A percentile compares a stretch with the other conserved stretches of the same genome.
phyloP scores from a whole-genome alignment of 495 filamentous ascomycete species.

The Podospora australis region DNA sequence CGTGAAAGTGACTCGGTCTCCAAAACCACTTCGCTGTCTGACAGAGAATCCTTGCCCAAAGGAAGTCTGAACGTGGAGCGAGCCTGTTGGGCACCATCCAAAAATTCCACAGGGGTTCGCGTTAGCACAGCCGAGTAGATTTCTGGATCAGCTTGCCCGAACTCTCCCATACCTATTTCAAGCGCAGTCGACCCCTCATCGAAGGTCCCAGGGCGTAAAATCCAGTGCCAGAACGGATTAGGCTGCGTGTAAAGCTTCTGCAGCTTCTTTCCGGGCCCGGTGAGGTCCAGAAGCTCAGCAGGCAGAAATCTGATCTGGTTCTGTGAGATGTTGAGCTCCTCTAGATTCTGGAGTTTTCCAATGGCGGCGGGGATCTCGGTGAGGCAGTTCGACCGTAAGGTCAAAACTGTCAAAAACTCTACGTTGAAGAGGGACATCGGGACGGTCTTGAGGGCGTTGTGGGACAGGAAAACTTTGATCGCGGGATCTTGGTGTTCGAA shows the following conservation, averaged over 20 bases:
- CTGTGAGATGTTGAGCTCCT: slow-evolving; percentile 62
- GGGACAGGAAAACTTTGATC: slow-evolving; percentile 57
- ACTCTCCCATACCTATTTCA: too few species aligned
- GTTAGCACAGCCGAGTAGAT: background rate
- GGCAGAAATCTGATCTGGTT: slow-evolving; percentile 66
- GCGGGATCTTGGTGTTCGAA: slow-evolving; percentile 41
- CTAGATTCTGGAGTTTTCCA: slow-evolving; percentile 53
- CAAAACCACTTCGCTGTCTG: background rate
- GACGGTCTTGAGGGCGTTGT: slow-evolving; percentile 49
- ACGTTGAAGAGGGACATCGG: slow-evolving; percentile 50
- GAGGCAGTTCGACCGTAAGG: slow-evolving; percentile 64
- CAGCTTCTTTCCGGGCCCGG: slow-evolving; percentile 37
- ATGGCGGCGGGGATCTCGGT: slow-evolving; percentile 59
- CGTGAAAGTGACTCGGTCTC: slow-evolving; percentile 17
- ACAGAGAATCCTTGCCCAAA: background rate
- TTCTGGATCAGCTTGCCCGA: background rate
- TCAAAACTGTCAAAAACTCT: slow-evolving; percentile 58
- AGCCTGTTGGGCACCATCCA: slow-evolving; percentile 3
- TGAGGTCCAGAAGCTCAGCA: slow-evolving; percentile 58
- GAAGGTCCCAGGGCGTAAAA: too few species aligned
- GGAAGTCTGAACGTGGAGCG: slow-evolving; percentile 16
- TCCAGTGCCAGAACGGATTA: slow-evolving; percentile 37
- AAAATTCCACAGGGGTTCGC: slow-evolving; percentile 23
- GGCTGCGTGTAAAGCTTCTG: slow-evolving; percentile 34
- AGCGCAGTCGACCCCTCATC: too few species aligned